Evolutionary conservation across 108 stramenopile species (phyloP).

Genomic region (Stephanodiscus minutulus): DNA sequence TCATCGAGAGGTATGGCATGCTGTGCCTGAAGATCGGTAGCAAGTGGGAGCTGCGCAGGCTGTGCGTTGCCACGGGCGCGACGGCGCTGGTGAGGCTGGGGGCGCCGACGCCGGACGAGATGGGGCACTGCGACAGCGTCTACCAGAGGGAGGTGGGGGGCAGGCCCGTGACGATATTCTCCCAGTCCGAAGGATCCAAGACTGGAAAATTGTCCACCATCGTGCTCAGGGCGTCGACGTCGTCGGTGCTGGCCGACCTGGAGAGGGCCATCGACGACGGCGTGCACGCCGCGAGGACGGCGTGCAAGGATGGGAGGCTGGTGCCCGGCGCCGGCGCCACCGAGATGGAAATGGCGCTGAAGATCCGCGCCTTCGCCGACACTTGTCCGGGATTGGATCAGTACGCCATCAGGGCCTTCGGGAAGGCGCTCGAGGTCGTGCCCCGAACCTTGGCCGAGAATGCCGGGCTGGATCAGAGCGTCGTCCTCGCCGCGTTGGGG

Average conservation of each 20-base stretch:
- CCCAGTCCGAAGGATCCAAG: slow-evolving; percentile 69
- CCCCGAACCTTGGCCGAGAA: slow-evolving; percentile 96
- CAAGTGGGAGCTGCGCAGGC: slow-evolving; percentile 98
- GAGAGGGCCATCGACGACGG: slow-evolving; percentile 98
- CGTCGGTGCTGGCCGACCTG: slow-evolving; percentile 91
- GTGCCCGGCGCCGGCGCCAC: slow-evolving; percentile 95
- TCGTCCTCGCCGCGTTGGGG: slow-evolving; percentile 80
- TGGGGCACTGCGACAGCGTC: slow-evolving; percentile 82
- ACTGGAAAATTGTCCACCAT: slow-evolving; percentile 90
- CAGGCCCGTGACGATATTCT: slow-evolving; percentile 90
- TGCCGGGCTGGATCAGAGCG: slow-evolving; percentile 91
- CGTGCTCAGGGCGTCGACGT: slow-evolving; percentile 93
- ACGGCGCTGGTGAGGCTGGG: slow-evolving; percentile 97
- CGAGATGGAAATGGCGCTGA: slow-evolving; percentile 91
- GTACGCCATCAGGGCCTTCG: slow-evolving; percentile 97
- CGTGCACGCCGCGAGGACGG: slow-evolving; percentile 86
- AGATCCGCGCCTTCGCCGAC: slow-evolving; percentile 82
- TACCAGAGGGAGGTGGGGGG: slow-evolving; percentile 90
- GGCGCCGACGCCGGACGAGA: slow-evolving; percentile 95
- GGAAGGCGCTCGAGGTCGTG: slow-evolving; percentile 95
- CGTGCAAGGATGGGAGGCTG: slow-evolving; percentile 89
- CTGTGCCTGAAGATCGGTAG: slow-evolving; percentile 89
- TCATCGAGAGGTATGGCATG: slow-evolving; percentile 92
- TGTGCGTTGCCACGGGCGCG: slow-evolving; percentile 93
- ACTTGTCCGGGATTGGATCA: slow-evolving; percentile 96